These are phyloP conservation scores for Suillus spraguei DNA, from an alignment of 768 basidiomycete genomes.

Conservation along the genomic window DNA sequence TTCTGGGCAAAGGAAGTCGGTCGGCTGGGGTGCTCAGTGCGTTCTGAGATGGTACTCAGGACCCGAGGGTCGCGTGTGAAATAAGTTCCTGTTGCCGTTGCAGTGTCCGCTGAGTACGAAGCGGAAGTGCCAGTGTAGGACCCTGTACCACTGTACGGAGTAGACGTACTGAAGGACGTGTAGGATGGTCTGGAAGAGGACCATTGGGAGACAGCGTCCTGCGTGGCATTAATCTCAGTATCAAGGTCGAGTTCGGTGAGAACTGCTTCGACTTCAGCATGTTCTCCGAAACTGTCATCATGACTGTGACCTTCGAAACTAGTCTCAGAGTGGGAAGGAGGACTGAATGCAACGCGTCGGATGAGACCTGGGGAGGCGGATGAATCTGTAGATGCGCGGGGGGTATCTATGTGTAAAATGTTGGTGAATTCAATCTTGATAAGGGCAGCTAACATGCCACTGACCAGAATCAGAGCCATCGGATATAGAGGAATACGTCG, in stretches of 20 bases:
- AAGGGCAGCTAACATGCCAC: constrained; percentile 18
- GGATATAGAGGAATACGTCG: constrained; percentile 55
- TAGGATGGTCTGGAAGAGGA: constrained; percentile 38
- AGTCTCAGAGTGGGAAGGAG: constrained; percentile 12
- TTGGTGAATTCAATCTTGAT: constrained; percentile 8
- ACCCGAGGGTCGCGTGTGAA: constrained; percentile 46
- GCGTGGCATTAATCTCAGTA: constrained; percentile 64
- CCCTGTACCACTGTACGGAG: constrained; percentile 33
- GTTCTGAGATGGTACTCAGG: constrained; percentile 79
- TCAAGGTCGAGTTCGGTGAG: constrained; percentile 72
- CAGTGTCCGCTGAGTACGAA: constrained; percentile 28
- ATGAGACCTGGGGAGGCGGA: constrained; percentile 5
- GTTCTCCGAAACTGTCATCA: constrained; percentile 34
- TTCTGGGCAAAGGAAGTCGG: constrained; percentile 43
- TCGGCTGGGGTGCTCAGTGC: constrained; percentile 69
- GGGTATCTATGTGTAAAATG: constrained; percentile 39
- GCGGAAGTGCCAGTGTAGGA: constrained; percentile 36
- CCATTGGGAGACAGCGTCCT: constrained; percentile 70
- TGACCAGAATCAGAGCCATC: constrained; percentile 56
- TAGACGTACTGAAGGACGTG: constrained; percentile 13
- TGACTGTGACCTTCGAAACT: constrained; percentile 16
- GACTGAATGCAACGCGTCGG: constrained; percentile 19
- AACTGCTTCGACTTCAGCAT: constrained; percentile 64
- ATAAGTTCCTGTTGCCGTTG: constrained; percentile 34
- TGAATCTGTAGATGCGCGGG: constrained; percentile 48